Percentiles rank a stretch among this genome's conserved stretches.
These are phyloP conservation scores for Pseudoperonospora humuli DNA, from an alignment of 352 stramenopile genomes.

Conservation along the genomic window DNA sequence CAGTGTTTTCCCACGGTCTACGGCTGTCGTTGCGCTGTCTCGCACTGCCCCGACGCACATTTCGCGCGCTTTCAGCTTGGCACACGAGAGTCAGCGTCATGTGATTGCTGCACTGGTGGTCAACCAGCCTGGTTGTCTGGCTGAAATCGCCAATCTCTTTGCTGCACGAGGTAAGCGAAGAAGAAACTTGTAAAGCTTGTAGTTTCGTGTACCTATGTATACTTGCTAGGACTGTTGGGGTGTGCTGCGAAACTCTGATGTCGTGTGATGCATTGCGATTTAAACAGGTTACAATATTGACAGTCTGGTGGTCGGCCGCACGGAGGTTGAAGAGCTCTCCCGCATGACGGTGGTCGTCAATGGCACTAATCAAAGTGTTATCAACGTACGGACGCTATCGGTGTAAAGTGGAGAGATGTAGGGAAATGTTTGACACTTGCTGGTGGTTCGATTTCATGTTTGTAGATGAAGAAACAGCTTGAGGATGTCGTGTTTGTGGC, in stretches of 20 bases:
- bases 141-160: conserved; percentile 83
- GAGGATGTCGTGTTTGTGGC: conserved; percentile 84
- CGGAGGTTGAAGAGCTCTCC: conserved; percentile 78
- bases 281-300: conserved; percentile 87
- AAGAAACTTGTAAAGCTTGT: not conserved
- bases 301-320: conserved; percentile 78
- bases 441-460: too few relatives aligned
- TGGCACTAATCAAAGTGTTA: conserved; percentile 65
- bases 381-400: conserved; percentile 41
- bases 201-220: not conserved
- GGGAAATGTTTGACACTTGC: not conserved
- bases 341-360: conserved; percentile 84
- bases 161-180: conserved; percentile 46
- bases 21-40: conserved; percentile 5
- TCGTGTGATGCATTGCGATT: too few relatives aligned
- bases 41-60: conserved; percentile 8
- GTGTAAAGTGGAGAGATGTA: not conserved
- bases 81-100: conserved; percentile 50
- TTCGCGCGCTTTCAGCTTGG: conserved; percentile 32
- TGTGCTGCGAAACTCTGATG: conserved; percentile 2
- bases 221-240: too few relatives aligned
- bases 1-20: conserved; percentile 14
- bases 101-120: conserved; percentile 81
- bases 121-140: conserved; percentile 79
- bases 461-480: conserved; percentile 83